Evolutionary conservation across 73 alveolate species (phyloP), one percentile per base, ranked within the genome.

Genomic region (Durusdinium trenchii): DNA sequence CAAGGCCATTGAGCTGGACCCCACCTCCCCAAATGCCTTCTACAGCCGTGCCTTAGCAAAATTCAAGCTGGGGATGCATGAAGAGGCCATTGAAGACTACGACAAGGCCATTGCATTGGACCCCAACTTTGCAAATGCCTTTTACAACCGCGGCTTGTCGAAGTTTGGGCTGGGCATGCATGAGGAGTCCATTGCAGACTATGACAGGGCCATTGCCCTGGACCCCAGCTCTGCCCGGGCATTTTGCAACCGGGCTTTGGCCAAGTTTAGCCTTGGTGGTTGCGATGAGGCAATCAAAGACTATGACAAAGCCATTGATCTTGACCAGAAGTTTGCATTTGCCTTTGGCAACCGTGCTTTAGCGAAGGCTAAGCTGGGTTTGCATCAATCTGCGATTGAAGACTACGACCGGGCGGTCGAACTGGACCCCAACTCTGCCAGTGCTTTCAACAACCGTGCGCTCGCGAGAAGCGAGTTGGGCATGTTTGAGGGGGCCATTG

Each of bases 1-100:
- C 64, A 50, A 40, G 64, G 93, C 93, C 60, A 79, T 79, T 5
- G 36, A 79, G 64, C 76, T 79, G 93, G 93, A 79, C 64, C 93
- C 93, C 40, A 79, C 23, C 23, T 46, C 32, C 36, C 61, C 93
- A 47, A 30, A 9, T 6, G 64, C 93, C 5, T 79, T 47, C 64
- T 30, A 79, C 64, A 79, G 5, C 64, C 60, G 64, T 7, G 93
- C 40, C 5, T 9, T 6, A 30, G 10, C 93, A n/a, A 47, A 47
- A 57, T 10, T 10, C n/a, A 26, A 79, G 23, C 64, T 47, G 40
- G 93, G 73, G 73, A 20, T 30, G 40, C 6, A 14, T 12, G 6
- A 64, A 42, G 79, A 42, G 64, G 36, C 64, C n/a, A n/a, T n/a
- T n/a, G n/a, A n/a, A n/a, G n/a, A n/a, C n/a, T n/a, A n/a, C n/a